Evolutionary conservation across 805 yeast species (phyloP).

Genomic region (Spathaspora sp.): DNA sequence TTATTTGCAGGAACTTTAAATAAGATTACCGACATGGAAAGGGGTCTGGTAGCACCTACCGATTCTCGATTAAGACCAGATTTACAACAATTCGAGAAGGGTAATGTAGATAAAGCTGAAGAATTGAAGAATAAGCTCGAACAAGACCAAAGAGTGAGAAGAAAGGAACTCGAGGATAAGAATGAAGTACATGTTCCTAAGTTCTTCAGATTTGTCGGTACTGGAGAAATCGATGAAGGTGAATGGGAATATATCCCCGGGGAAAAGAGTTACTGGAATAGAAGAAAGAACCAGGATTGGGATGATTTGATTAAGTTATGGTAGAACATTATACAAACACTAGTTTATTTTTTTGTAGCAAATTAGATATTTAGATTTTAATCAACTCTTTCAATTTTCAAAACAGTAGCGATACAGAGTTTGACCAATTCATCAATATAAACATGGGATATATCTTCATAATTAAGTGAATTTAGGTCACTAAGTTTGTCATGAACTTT

Average conservation of each 20-base stretch:
- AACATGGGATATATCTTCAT: conserved; percentile 5
- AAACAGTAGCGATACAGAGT: conserved; percentile 8
- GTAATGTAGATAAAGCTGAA: conserved; percentile 72
- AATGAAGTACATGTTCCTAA: conserved; percentile 49
- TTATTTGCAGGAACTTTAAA: conserved; percentile 77
- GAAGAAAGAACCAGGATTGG: conserved; percentile 67
- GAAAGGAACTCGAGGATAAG: conserved; percentile 52
- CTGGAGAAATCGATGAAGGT: conserved; percentile 32
- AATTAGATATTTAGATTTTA: background rate
- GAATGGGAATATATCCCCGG: conserved; percentile 61
- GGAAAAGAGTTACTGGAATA: conserved; percentile 69
- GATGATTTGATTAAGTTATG: conserved; percentile 50
- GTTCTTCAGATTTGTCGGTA: conserved; percentile 54
- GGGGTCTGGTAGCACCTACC: conserved; percentile 66
- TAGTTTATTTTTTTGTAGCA: background rate
- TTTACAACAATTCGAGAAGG: conserved; percentile 65
- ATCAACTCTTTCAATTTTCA: conserved; percentile 4
- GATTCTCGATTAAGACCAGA: conserved; percentile 93
- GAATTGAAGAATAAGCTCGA: conserved; percentile 63
- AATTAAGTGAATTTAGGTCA: background rate
- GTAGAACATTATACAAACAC: conserved; percentile 27
- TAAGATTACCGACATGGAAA: conserved; percentile 71
- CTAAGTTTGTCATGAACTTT: conserved; percentile 1
- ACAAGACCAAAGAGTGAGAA: conserved; percentile 73
- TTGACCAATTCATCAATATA: conserved; percentile 4